Conservation (phyloP, 768 basidiomycete genomes). For the Amanita polypyramis region DNA sequence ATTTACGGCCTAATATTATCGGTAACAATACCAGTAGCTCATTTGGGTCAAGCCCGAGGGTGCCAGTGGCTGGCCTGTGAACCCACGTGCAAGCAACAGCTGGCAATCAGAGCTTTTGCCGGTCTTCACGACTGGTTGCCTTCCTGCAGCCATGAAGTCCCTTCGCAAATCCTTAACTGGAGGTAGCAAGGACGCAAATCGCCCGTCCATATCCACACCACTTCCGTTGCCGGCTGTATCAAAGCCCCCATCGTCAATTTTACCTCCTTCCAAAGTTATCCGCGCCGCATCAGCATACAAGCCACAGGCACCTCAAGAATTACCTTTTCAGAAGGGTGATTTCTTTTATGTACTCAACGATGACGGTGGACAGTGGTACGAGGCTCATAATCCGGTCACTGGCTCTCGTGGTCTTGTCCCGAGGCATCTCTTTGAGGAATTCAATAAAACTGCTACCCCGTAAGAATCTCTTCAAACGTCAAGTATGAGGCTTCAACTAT, state of each 20-base stretch:
- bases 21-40: no score
- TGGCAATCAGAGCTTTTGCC: background rate
- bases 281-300: conserved; percentile 63
- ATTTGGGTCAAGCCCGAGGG: no score
- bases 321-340: conserved; percentile 89
- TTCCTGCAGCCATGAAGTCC: conserved; percentile 50
- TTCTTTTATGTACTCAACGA: conserved; percentile 95
- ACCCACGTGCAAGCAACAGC: background rate
- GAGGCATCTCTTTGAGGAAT: conserved; percentile 80
- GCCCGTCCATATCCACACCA: conserved; percentile 63
- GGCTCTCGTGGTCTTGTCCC: conserved; percentile 90
- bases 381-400: conserved; percentile 89
- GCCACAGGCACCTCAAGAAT: conserved; percentile 69
- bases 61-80: no score
- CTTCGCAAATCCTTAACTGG: conserved; percentile 74
- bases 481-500: background rate
- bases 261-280: conserved; percentile 93
- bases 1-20: no score
- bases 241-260: conserved; percentile 57
- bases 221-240: conserved; percentile 56
- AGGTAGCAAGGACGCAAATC: conserved; percentile 37
- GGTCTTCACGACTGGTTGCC: background rate
- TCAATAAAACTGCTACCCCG: conserved; percentile 62
- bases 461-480: conserved; percentile 24
- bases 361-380: conserved; percentile 64